Percentiles rank a stretch among this genome's conserved stretches.
phyloP scores from a whole-genome alignment of 805 yeast species.

The Yarrowia yakushimensis region DNA sequence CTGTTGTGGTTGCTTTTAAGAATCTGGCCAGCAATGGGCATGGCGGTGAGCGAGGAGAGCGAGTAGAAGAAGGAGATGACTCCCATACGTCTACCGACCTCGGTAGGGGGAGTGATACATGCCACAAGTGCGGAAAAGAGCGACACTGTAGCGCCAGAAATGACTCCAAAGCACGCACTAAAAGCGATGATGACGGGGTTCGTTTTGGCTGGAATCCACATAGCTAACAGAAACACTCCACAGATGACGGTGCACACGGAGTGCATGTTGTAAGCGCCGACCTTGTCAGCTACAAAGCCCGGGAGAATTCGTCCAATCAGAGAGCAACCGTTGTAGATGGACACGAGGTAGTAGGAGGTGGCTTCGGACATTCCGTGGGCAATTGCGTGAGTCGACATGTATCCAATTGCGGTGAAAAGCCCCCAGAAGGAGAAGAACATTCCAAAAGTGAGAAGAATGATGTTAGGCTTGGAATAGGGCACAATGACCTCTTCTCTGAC shows the following conservation, averaged over 20 bases:
- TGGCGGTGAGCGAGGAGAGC: slow-evolving; percentile 39
- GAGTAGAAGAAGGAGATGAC: slow-evolving; percentile 51
- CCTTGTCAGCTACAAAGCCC: slow-evolving; percentile 51
- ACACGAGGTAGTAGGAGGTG: slow-evolving; percentile 41
- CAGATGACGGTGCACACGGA: slow-evolving; percentile 45
- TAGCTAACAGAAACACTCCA: slow-evolving; percentile 46
- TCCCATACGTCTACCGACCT: slow-evolving; percentile 70
- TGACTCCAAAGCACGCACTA: slow-evolving; percentile 53
- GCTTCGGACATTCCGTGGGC: slow-evolving; percentile 30
- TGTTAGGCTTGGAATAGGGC: slow-evolving; percentile 24
- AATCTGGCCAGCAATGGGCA: slow-evolving; percentile 40
- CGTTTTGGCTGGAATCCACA: slow-evolving; percentile 55
- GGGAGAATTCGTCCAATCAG: slow-evolving; percentile 55
- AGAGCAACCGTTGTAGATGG: slow-evolving; percentile 50
- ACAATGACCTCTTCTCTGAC: slow-evolving; percentile 13
- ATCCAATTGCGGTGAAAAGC: slow-evolving; percentile 50
- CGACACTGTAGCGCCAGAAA: slow-evolving; percentile 58
- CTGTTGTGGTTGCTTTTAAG: background rate
- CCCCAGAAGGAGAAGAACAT: slow-evolving; percentile 48
- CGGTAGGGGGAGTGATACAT: slow-evolving; percentile 56
- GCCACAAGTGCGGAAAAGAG: slow-evolving; percentile 67
- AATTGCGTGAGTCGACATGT: slow-evolving; percentile 53
- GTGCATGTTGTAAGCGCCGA: slow-evolving; percentile 59
- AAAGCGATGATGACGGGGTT: slow-evolving; percentile 47
- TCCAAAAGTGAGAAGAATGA: slow-evolving; percentile 34